These are phyloP conservation scores for Babesia ovata DNA, from an alignment of 169 alveolate genomes.

Conservation along the genomic window DNA sequence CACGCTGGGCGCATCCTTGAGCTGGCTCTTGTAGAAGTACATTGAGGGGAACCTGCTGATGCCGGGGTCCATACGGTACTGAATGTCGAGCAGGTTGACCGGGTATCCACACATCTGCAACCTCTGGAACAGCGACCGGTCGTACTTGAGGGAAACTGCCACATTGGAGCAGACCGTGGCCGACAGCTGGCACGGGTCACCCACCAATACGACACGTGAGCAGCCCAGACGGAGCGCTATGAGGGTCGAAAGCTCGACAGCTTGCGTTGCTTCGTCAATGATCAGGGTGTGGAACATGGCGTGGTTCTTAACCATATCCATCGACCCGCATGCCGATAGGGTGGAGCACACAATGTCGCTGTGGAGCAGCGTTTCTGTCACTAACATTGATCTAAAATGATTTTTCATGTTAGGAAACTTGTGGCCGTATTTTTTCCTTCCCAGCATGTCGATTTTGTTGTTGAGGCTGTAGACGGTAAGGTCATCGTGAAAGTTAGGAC, in stretches of 20 bases:
- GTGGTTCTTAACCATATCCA: slow-evolving; percentile 72
- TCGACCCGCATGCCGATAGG: slow-evolving; percentile 88
- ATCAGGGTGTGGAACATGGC: slow-evolving; percentile 92
- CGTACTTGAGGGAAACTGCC: slow-evolving; percentile 78
- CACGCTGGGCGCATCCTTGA: slow-evolving; percentile 70
- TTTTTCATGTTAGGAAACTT: neutral
- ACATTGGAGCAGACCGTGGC: slow-evolving; percentile 94
- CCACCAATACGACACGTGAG: slow-evolving; percentile 93
- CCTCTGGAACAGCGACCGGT: slow-evolving; percentile 90
- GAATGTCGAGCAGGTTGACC: slow-evolving; percentile 86
- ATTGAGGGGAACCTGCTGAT: slow-evolving; percentile 93
- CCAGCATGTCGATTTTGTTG: slow-evolving; percentile 69
- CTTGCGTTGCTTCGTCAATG: slow-evolving; percentile 98
- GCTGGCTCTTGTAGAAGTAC: slow-evolving; percentile 84
- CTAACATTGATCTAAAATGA: slow-evolving; percentile 21
- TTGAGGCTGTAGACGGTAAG: slow-evolving; percentile 84
- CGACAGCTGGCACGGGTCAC: slow-evolving; percentile 98
- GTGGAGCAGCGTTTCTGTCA: slow-evolving; percentile 79
- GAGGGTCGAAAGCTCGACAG: slow-evolving; percentile 83
- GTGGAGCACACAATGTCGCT: slow-evolving; percentile 89
- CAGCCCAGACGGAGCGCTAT: slow-evolving; percentile 75
- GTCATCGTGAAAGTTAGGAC: slow-evolving; percentile 89
- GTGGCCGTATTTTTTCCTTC: slow-evolving; percentile 5
- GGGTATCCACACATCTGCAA: slow-evolving; percentile 84
- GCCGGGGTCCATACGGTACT: slow-evolving; percentile 97